A percentile compares a stretch with the other conserved stretches of the same genome.
Evolutionary conservation across 331 rosid genomes (phyloP).

Genomic region (Acacia pycnantha): DNA sequence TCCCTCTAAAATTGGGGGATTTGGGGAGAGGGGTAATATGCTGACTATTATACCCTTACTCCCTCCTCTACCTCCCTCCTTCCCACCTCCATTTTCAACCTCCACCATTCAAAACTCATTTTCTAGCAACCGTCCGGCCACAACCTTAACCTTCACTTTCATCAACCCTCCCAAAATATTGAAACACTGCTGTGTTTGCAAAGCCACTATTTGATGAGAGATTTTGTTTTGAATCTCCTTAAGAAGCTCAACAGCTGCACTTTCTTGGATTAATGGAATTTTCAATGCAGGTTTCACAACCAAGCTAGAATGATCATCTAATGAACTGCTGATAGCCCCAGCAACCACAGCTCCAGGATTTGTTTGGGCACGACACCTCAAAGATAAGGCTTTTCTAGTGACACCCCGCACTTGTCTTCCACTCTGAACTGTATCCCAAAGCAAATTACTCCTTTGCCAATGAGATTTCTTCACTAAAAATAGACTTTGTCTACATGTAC

Average conservation of each 20-base stretch:
- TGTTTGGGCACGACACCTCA: conserved; percentile 52
- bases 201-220: conserved; percentile 61
- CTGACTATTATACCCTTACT: too few relatives aligned
- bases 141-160: too few relatives aligned
- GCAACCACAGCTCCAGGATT: conserved; percentile 55
- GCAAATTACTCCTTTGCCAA: conserved; percentile 39
- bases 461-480: conserved; percentile 42
- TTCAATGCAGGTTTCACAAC: conserved; percentile 46
- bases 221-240: conserved; percentile 65
- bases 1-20: too few relatives aligned
- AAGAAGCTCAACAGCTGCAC: conserved; percentile 69
- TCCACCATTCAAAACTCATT: too few relatives aligned
- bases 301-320: conserved; percentile 45
- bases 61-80: too few relatives aligned
- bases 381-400: conserved; percentile 28
- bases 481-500: conserved; percentile 54
- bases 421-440: conserved; percentile 50
- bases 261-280: conserved; percentile 71
- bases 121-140: too few relatives aligned
- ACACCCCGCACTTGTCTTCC: conserved; percentile 24
- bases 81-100: too few relatives aligned
- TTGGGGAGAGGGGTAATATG: too few relatives aligned
- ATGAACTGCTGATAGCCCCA: conserved; percentile 42
- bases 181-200: conserved; percentile 67
- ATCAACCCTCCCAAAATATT: too few relatives aligned